These are phyloP conservation scores for Pleodorina starrii DNA, from an alignment of 139 green algal species.

Conservation along the genomic window DNA sequence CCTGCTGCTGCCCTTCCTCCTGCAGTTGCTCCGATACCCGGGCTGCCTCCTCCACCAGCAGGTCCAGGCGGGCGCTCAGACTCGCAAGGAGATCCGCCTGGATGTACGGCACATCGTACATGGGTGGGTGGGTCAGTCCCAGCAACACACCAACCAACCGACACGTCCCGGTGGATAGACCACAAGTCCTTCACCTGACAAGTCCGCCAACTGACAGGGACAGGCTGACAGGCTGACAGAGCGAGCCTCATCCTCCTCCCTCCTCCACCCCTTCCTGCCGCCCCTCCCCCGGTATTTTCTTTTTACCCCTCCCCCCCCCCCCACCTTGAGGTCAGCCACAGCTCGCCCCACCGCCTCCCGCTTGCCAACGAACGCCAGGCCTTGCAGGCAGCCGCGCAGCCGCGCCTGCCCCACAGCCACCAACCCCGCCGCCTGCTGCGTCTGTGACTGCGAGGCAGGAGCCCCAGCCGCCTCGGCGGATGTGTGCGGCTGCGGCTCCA, in stretches of 20 bases:
- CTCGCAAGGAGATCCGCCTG: slow-evolving; percentile 53
- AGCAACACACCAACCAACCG: too few relatives aligned
- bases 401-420: slow-evolving; percentile 37
- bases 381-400: slow-evolving; percentile 55
- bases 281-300: too few relatives aligned
- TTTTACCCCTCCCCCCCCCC: neutral
- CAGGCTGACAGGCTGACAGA: too few relatives aligned
- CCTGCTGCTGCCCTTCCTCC: neutral
- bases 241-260: too few relatives aligned
- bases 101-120: too few relatives aligned
- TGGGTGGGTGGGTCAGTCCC: too few relatives aligned
- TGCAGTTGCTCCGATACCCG: slow-evolving; percentile 17
- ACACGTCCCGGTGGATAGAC: too few relatives aligned
- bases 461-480: too few relatives aligned
- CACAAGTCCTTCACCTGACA: too few relatives aligned
- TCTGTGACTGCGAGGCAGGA: neutral
- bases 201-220: too few relatives aligned
- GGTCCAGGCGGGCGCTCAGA: slow-evolving; percentile 52
- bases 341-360: slow-evolving; percentile 53
- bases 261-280: too few relatives aligned
- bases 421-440: neutral
- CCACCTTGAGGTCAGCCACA: slow-evolving; percentile 50
- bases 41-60: slow-evolving; percentile 55
- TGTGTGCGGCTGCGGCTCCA: too few relatives aligned
- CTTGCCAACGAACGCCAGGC: slow-evolving; percentile 55